Conservation (phyloP, 164 flowering plant species). For the Protea cynaroides region DNA sequence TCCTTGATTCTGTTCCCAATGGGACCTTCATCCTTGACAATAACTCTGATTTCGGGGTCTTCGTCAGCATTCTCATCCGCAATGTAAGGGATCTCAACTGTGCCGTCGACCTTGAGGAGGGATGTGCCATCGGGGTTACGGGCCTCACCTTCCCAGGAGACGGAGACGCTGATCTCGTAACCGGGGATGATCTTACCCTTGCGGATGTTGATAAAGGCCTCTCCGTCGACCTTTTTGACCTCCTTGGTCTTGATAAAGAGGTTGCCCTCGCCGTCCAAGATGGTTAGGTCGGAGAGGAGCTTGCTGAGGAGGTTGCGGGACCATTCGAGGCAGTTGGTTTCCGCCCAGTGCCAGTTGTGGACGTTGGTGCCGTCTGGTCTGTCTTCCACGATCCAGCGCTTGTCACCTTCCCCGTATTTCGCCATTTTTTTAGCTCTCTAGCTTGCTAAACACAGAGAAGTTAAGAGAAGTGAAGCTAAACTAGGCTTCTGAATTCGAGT, state of each 20-base stretch:
- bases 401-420: constrained; percentile 93
- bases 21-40: constrained; percentile 71
- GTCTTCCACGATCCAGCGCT: constrained; percentile 97
- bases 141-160: constrained; percentile 79
- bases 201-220: constrained; percentile 90
- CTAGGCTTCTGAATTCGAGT: too few relatives aligned
- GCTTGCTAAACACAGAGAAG: background rate
- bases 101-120: constrained; percentile 51
- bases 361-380: constrained; percentile 95
- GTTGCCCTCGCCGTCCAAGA: constrained; percentile 65
- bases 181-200: constrained; percentile 98
- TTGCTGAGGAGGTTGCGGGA: constrained; percentile 50
- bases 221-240: constrained; percentile 68
- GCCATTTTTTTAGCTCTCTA: constrained; percentile 45
- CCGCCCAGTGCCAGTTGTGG: constrained; percentile 99
- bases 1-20: constrained; percentile 66
- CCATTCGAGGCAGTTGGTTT: constrained; percentile 92
- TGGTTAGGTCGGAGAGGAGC: constrained; percentile 42
- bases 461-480: too few relatives aligned
- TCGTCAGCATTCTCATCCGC: constrained; percentile 97
- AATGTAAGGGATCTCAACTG: constrained; percentile 76
- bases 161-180: constrained; percentile 53
- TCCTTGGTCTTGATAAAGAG: constrained; percentile 49
- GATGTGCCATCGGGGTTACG: constrained; percentile 47
- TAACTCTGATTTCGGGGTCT: constrained; percentile 69